These are phyloP conservation scores for Dissophora ornata DNA, from an alignment of 192 early-diverging fungal genomes.

Conservation along the genomic window DNA sequence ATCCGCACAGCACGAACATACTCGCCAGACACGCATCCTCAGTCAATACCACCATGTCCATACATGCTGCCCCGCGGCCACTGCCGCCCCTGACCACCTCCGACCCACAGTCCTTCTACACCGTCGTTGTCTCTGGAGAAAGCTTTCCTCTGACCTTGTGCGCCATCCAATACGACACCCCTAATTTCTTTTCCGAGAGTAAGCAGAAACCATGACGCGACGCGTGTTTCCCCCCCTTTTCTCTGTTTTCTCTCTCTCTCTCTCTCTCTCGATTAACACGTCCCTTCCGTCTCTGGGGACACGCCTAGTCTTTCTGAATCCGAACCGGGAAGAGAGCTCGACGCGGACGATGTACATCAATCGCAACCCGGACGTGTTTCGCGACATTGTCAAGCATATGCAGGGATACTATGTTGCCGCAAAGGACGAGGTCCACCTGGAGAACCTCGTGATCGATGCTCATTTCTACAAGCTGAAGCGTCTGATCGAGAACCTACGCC, in stretches of 20 bases:
- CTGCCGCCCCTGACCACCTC: constrained; percentile 34
- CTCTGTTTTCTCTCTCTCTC: background rate
- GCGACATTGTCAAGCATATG: constrained; percentile 64
- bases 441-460: constrained; percentile 59
- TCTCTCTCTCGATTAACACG: background rate
- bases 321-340: constrained; percentile 26
- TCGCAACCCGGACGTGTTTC: constrained; percentile 63
- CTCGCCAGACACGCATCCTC: too few relatives aligned
- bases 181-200: constrained; percentile 59
- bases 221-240: background rate
- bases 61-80: constrained; percentile 33
- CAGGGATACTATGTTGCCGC: constrained; percentile 65
- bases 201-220: too few relatives aligned
- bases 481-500: constrained; percentile 49
- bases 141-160: constrained; percentile 28
- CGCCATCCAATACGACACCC: constrained; percentile 56
- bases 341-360: constrained; percentile 60
- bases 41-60: constrained; percentile 23
- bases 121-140: constrained; percentile 42
- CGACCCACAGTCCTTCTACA: constrained; percentile 39
- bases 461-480: constrained; percentile 58
- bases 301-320: constrained; percentile 33
- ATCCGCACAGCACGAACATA: too few relatives aligned
- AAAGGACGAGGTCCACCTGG: constrained; percentile 52
- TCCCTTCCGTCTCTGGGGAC: too few relatives aligned